A percentile compares a stretch with the other conserved stretches of the same genome.
Conservation (phyloP, 2,329 filamentous ascomycete species). For the Talaromyces sp. region DNA sequence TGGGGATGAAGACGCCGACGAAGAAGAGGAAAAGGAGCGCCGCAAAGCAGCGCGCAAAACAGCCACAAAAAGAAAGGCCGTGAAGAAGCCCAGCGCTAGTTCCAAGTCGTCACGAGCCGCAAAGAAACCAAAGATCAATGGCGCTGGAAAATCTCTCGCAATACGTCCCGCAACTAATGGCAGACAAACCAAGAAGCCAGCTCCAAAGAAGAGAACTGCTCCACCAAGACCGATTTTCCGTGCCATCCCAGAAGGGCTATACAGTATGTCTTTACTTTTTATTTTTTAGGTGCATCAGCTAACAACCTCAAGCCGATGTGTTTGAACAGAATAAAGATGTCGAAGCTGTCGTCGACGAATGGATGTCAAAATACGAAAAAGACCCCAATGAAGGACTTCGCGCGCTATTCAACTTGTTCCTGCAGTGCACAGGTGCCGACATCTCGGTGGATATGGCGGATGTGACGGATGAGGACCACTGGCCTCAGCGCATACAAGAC, state of each 20-base stretch:
- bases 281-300: constrained; percentile 13
- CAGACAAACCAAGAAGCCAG: constrained; percentile 24
- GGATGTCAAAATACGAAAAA: constrained; percentile 53
- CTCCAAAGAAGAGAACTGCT: constrained; percentile 38
- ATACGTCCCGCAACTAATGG: constrained; percentile 45
- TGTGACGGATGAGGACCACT: constrained; percentile 84
- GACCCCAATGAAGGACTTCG: constrained; percentile 52
- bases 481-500: constrained; percentile 69
- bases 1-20: constrained; percentile 35
- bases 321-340: constrained; percentile 52
- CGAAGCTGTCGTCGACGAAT: constrained; percentile 54
- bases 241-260: constrained; percentile 52
- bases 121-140: constrained; percentile 54
- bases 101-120: constrained; percentile 27
- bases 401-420: constrained; percentile 58
- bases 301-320: constrained; percentile 47
- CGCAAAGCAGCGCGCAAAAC: constrained; percentile 33
- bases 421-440: constrained; percentile 71
- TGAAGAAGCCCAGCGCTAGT: constrained; percentile 35
- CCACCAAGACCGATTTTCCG: constrained; percentile 49
- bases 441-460: constrained; percentile 74
- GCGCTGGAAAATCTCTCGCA: constrained; percentile 44
- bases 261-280: constrained; percentile 37
- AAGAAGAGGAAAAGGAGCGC: constrained; percentile 48
- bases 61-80: constrained; percentile 24